phyloP scores from a whole-genome alignment of 257 asterid species.

The Marsdenia floribunda region DNA sequence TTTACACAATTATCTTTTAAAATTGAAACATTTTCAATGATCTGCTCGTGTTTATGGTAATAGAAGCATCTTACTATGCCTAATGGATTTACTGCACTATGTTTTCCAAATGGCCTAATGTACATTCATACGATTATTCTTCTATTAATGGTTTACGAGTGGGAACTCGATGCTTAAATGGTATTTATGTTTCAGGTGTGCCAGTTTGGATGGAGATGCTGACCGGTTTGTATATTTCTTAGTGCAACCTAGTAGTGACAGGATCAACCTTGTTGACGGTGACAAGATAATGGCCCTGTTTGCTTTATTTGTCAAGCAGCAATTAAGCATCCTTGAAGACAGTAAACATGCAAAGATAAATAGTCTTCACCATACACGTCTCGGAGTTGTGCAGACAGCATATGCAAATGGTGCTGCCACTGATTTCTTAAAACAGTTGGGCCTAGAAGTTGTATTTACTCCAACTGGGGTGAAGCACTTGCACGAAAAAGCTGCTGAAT shows the following conservation, averaged over 20 bases:
- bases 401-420: constrained; percentile 98
- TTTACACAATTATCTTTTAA: not conserved
- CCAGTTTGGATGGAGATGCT: constrained; percentile 97
- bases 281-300: constrained; percentile 93
- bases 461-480: constrained; percentile 94
- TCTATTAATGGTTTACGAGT: not conserved
- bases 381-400: constrained; percentile 89
- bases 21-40: not conserved
- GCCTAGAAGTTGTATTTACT: constrained; percentile 71
- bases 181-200: constrained; percentile 81
- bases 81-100: not conserved
- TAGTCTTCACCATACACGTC: constrained; percentile 37
- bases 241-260: constrained; percentile 41
- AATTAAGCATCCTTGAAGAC: constrained; percentile 46
- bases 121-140: not conserved
- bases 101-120: not conserved
- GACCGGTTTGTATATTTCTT: constrained; percentile 92
- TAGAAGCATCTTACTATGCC: not conserved
- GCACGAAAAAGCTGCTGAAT: constrained; percentile 89
- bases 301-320: constrained; percentile 75
- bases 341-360: constrained; percentile 35
- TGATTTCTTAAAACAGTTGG: constrained; percentile 66
- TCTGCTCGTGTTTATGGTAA: not conserved
- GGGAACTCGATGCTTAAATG: not conserved
- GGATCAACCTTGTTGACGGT: constrained; percentile 86